Conservation (phyloP, 2,329 filamentous ascomycete genomes). For the Lachnellula arida region DNA sequence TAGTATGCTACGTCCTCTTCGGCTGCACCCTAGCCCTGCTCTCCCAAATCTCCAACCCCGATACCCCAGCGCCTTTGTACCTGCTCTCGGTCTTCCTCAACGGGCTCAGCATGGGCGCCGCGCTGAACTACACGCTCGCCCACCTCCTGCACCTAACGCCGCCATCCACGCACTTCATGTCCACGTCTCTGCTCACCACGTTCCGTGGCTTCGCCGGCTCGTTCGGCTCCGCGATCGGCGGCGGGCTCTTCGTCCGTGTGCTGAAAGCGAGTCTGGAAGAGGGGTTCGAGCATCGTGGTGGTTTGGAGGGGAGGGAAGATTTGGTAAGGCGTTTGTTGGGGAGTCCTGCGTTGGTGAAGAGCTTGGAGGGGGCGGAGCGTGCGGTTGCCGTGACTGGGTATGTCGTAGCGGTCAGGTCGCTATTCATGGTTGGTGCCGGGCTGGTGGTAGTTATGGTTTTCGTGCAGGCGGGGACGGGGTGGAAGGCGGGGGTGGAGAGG, state of each 20-base stretch:
- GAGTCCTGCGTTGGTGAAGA: constrained; percentile 50
- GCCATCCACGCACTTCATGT: constrained; percentile 65
- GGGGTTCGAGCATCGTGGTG: constrained; percentile 33
- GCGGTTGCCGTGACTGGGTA: constrained; percentile 50
- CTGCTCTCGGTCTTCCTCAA: constrained; percentile 61
- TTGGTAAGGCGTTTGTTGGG: constrained; percentile 53
- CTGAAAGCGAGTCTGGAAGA: constrained; percentile 30
- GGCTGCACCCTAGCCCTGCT: constrained; percentile 53
- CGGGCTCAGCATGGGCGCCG: constrained; percentile 66
- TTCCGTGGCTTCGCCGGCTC: constrained; percentile 78
- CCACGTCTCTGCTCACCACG: constrained; percentile 70
- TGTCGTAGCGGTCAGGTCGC: constrained; percentile 44
- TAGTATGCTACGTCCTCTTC: constrained; percentile 60
- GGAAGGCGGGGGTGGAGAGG: constrained; percentile 37
- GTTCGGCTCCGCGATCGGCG: constrained; percentile 75
- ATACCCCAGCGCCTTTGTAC: constrained; percentile 48
- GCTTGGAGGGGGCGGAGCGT: constrained; percentile 44
- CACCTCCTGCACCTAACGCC: constrained; percentile 71
- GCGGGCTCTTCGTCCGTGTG: constrained; percentile 45
- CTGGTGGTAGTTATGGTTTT: constrained; percentile 45
- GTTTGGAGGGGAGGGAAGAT: constrained; percentile 29
- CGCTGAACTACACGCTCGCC: constrained; percentile 75
- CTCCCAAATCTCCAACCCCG: constrained; percentile 49
- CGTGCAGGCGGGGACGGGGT: constrained; percentile 55
- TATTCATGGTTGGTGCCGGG: constrained; percentile 48